These are phyloP conservation scores for Tolypocladium endophyticum DNA, from an alignment of 2,329 filamentous ascomycete genomes.

Conservation along the genomic window DNA sequence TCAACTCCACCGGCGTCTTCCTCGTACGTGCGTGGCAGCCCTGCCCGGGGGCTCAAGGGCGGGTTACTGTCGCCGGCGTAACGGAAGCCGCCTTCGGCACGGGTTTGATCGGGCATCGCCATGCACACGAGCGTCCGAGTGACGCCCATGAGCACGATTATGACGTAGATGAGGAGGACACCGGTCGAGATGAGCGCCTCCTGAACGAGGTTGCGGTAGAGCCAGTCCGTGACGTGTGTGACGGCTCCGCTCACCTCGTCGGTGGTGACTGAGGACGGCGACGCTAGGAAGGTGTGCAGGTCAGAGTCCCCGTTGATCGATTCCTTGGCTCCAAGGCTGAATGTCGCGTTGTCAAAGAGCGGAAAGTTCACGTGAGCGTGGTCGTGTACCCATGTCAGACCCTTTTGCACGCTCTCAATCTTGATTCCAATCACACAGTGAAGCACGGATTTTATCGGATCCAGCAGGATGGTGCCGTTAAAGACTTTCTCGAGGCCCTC, in stretches of 20 bases:
- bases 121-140: slow-evolving; percentile 54
- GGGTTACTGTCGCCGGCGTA: slow-evolving; percentile 19
- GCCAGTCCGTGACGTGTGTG: slow-evolving; percentile 53
- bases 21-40: neutral
- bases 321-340: slow-evolving; percentile 65
- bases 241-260: slow-evolving; percentile 78
- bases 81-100: slow-evolving; percentile 42
- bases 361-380: slow-evolving; percentile 78
- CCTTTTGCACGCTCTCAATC: slow-evolving; percentile 72
- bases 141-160: slow-evolving; percentile 67
- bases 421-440: slow-evolving; percentile 85
- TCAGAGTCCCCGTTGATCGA: slow-evolving; percentile 47
- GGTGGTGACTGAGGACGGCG: slow-evolving; percentile 59
- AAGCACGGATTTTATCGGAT: slow-evolving; percentile 69
- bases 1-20: neutral
- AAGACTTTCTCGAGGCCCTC: slow-evolving; percentile 67
- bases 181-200: slow-evolving; percentile 72
- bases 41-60: slow-evolving; percentile 12
- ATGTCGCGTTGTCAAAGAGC: slow-evolving; percentile 65
- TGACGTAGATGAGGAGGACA: slow-evolving; percentile 65
- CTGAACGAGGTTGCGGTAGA: slow-evolving; percentile 58
- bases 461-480: slow-evolving; percentile 68
- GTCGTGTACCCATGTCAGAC: slow-evolving; percentile 87
- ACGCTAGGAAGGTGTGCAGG: slow-evolving; percentile 64
- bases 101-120: slow-evolving; percentile 43